These are phyloP conservation scores for Annulohypoxylon truncatum DNA, from an alignment of 2,329 filamentous ascomycete species.

Conservation along the genomic window DNA sequence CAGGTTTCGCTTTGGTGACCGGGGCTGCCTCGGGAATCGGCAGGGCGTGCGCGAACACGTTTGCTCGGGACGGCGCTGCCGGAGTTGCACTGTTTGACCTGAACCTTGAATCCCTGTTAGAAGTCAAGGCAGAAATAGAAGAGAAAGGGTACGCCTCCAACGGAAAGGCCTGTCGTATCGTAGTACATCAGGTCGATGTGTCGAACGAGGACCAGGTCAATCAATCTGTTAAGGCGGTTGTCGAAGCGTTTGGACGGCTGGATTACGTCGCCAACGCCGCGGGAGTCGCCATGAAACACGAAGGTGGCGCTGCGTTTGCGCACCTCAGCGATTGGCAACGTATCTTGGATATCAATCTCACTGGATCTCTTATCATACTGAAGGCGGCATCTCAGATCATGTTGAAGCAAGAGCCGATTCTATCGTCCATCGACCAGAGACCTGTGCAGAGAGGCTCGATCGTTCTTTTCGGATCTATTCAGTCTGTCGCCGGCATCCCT, in stretches of 20 bases:
- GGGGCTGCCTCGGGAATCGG: background rate
- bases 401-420: background rate
- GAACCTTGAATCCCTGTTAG: background rate
- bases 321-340: background rate
- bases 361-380: background rate
- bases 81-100: background rate
- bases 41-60: background rate
- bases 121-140: background rate
- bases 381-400: background rate
- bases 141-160: background rate
- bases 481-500: background rate
- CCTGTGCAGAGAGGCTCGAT: background rate
- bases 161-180: background rate
- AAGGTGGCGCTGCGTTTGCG: background rate
- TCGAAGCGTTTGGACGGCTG: background rate
- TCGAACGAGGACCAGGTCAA: background rate
- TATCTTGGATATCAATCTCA: background rate
- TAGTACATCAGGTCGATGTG: background rate
- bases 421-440: background rate
- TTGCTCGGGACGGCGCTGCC: background rate
- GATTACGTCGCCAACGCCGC: background rate
- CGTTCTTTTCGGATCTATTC: background rate
- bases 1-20: background rate
- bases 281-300: background rate
- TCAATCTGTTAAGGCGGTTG: background rate